phyloP scores from a whole-genome alignment of 2,329 filamentous ascomycete species.

The Alternaria panax region DNA sequence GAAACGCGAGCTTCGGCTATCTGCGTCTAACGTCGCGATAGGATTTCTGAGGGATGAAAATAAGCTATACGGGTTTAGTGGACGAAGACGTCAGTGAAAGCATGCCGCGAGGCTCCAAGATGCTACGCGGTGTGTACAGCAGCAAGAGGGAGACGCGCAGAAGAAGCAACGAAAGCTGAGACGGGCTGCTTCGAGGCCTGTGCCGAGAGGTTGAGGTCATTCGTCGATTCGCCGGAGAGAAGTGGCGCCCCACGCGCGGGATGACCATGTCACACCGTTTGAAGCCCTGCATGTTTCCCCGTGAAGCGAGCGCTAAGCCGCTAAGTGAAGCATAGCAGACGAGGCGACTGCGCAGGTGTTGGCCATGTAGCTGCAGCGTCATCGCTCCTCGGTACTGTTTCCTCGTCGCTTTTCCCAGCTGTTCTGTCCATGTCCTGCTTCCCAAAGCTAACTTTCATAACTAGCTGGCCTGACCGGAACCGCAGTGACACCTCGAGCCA shows the following conservation, averaged over 20 bases:
- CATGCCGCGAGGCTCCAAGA: constrained; percentile 1
- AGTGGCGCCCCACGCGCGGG: constrained; percentile 19
- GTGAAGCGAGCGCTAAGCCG: constrained; percentile 28
- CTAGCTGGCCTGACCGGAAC: constrained; percentile 9
- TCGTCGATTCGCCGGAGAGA: constrained; percentile 16
- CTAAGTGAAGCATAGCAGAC: constrained; percentile 21
- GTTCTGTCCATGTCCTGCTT: constrained; percentile 9
- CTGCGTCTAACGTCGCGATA: constrained; percentile 30
- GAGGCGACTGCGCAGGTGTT: constrained; percentile 15
- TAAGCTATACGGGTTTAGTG: constrained; percentile 4
- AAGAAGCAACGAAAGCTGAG: constrained; percentile 12
- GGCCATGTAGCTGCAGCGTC: constrained; percentile 22
- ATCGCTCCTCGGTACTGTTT: constrained; percentile 14
- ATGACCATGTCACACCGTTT: constrained; percentile 27
- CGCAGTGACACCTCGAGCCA: constrained; percentile 21
- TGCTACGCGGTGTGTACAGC: not conserved
- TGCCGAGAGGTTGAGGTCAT: constrained; percentile 38
- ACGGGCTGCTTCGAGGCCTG: constrained; percentile 22
- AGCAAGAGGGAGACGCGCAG: constrained; percentile 12
- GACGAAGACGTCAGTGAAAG: not conserved
- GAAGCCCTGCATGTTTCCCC: constrained; percentile 1
- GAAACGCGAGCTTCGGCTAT: constrained; percentile 26
- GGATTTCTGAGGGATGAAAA: constrained; percentile 6
- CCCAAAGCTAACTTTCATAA: not conserved
- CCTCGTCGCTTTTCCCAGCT: not conserved